phyloP scores from a whole-genome alignment of 768 basidiomycete genomes.

The Rhizopogon roseolus region DNA sequence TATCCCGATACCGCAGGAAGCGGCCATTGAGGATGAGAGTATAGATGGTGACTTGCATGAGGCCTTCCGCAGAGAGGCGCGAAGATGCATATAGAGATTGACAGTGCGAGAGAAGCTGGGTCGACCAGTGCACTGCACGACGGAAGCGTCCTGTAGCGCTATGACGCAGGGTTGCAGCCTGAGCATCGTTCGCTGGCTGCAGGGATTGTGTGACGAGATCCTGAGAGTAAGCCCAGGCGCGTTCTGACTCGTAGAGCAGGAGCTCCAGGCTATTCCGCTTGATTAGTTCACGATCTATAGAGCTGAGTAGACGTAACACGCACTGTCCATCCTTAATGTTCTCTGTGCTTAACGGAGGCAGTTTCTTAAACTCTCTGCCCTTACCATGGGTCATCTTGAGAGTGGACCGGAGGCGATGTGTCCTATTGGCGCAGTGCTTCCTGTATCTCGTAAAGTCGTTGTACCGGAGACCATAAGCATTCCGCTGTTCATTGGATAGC shows the following conservation, averaged over 20 bases:
- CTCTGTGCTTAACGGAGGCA: slow-evolving; percentile 62
- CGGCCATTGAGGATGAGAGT: slow-evolving; percentile 80
- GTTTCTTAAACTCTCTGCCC: slow-evolving; percentile 86
- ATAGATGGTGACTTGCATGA: slow-evolving; percentile 74
- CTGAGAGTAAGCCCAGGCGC: slow-evolving; percentile 89
- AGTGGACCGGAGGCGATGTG: slow-evolving; percentile 80
- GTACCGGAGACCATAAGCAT: slow-evolving; percentile 85
- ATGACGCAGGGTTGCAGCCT: slow-evolving; percentile 57
- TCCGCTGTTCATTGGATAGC: slow-evolving; percentile 84
- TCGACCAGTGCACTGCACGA: slow-evolving; percentile 74
- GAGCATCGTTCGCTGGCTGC: slow-evolving; percentile 45
- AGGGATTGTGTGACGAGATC: slow-evolving; percentile 55
- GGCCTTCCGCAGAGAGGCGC: slow-evolving; percentile 50
- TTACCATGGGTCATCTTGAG: slow-evolving; percentile 86
- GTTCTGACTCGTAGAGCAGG: slow-evolving; percentile 84
- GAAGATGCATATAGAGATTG: slow-evolving; percentile 54
- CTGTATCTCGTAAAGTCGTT: slow-evolving; percentile 88
- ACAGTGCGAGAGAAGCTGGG: slow-evolving; percentile 68
- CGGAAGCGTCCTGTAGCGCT: slow-evolving; percentile 78
- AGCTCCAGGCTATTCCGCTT: slow-evolving; percentile 60
- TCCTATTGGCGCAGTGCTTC: slow-evolving; percentile 88
- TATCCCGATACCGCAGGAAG: slow-evolving; percentile 70
- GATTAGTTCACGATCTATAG: neutral
- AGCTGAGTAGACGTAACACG: slow-evolving; percentile 21
- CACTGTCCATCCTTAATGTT: slow-evolving; percentile 83